phyloP scores from a whole-genome alignment of 768 basidiomycete species.

The Brasilioporus rufonigricans region DNA sequence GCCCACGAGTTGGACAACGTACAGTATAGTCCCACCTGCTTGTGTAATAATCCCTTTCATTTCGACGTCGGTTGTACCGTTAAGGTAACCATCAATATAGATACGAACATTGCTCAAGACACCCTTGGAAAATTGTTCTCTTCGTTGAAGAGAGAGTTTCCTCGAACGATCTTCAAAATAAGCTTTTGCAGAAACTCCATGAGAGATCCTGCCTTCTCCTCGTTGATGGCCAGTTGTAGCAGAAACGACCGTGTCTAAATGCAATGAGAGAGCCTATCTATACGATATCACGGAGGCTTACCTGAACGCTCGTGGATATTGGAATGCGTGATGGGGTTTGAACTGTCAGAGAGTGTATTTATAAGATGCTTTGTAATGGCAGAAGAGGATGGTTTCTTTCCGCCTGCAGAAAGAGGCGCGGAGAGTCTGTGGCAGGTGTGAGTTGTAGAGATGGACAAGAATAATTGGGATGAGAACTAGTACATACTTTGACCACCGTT shows the following conservation, averaged over 20 bases:
- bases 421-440: conserved; percentile 22
- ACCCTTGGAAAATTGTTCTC: conserved; percentile 17
- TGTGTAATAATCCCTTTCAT: conserved; percentile 66
- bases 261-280: background rate
- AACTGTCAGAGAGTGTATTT: conserved; percentile 55
- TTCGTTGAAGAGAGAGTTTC: conserved; percentile 42
- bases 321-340: conserved; percentile 80
- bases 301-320: conserved; percentile 62
- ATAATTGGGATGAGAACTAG: too few species aligned
- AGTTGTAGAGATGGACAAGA: background rate
- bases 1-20: conserved; percentile 25
- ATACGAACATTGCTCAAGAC: conserved; percentile 46
- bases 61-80: conserved; percentile 74
- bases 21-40: conserved; percentile 70
- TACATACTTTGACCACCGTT: conserved; percentile 20
- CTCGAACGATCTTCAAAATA: conserved; percentile 43
- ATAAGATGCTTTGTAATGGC: conserved; percentile 61
- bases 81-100: conserved; percentile 73
- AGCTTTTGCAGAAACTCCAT: conserved; percentile 27
- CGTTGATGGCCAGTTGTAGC: conserved; percentile 70
- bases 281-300: conserved; percentile 24
- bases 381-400: conserved; percentile 37
- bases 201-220: conserved; percentile 40
- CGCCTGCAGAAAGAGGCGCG: conserved; percentile 30
- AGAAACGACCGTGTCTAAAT: conserved; percentile 58